Evolutionary conservation across 75 land plant species (phyloP), one percentile per base, ranked within the genome.

Genomic region (Cunninghamia lanceolata): DNA sequence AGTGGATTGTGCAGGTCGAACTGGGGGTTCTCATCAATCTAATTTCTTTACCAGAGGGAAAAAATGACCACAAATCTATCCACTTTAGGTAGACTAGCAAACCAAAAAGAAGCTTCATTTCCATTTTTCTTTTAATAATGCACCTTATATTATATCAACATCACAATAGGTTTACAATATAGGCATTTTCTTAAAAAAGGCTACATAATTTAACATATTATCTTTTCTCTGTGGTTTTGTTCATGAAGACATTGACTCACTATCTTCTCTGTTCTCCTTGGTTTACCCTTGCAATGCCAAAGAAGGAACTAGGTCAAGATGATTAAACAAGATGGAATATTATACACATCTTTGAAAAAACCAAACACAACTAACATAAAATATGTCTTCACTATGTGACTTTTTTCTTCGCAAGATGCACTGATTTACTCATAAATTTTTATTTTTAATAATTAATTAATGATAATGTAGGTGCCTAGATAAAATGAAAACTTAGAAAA

Each of bases 1-100:
- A 96, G 84, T 98, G 99, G 99, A 94, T 96, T 66, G 99, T 97
- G 4, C 99, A 98, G 86, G 96, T 98, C 50, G 99, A 98, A 89
- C 99, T 97, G 2, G 99, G 99, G 21, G 97, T 98, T 76, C 91
- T 95, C 76, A 96, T 98, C 88, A 98, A 97, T 38, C 95, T 98
- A 85, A 84, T 96, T 82, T 89, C 99, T 11, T 52, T 96, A 82
- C 91, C 94, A 9, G 90, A 89, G 38, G 99, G 99, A 38, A 94
- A 94, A 25, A 98, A 98, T 80, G 99, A 95, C 73, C 97, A 96
- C 86, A 98, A 95, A 85, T 85, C 96, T 76, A 96, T 98, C 83
- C 91, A 95, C 59, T 98, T 98, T 96, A 98, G 99, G 99, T 98
- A 88, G 73, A 3, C 66, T 34, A 16, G 8, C 77, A 45, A 50